Conservation (phyloP, 2,329 filamentous ascomycete species). For the Trichoderma oligosporum region DNA sequence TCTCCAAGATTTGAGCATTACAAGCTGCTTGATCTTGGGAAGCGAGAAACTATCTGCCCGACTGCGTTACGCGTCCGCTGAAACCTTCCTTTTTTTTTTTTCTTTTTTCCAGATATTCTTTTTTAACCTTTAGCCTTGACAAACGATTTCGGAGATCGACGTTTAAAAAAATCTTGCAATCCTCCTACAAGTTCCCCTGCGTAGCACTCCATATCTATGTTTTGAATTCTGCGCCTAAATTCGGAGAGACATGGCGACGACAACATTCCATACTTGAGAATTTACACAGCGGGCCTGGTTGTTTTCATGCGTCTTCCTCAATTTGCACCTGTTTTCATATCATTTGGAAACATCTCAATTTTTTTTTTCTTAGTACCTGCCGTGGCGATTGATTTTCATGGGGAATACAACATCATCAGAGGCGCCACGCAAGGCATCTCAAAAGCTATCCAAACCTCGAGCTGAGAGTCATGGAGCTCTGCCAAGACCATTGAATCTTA, state of each 20-base stretch:
- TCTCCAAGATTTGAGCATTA: conserved; percentile 2
- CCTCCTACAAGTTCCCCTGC: conserved; percentile 14
- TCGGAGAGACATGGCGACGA: conserved; percentile 12
- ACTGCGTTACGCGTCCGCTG: conserved; percentile 11
- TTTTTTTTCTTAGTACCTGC: background rate
- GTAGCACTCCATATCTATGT: conserved; percentile 5
- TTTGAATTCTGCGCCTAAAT: conserved; percentile 2
- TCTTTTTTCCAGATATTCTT: background rate
- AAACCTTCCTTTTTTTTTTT: conserved; percentile 6
- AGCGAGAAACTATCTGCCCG: conserved; percentile 8
- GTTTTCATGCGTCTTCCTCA: background rate
- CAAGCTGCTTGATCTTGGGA: background rate
- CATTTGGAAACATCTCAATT: background rate
- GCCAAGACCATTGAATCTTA: conserved; percentile 37
- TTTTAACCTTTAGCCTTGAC: background rate
- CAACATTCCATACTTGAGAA: conserved; percentile 12
- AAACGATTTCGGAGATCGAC: background rate
- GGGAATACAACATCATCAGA: conserved; percentile 50
- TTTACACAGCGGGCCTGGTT: conserved; percentile 10
- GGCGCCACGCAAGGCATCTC: conserved; percentile 38
- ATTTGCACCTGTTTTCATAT: background rate
- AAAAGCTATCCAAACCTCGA: conserved; percentile 52
- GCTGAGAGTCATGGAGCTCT: conserved; percentile 39
- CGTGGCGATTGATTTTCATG: conserved; percentile 36
- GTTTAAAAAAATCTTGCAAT: conserved; percentile 1